phyloP scores from a whole-genome alignment of 495 filamentous ascomycete genomes.

The Penicillium argentinense region DNA sequence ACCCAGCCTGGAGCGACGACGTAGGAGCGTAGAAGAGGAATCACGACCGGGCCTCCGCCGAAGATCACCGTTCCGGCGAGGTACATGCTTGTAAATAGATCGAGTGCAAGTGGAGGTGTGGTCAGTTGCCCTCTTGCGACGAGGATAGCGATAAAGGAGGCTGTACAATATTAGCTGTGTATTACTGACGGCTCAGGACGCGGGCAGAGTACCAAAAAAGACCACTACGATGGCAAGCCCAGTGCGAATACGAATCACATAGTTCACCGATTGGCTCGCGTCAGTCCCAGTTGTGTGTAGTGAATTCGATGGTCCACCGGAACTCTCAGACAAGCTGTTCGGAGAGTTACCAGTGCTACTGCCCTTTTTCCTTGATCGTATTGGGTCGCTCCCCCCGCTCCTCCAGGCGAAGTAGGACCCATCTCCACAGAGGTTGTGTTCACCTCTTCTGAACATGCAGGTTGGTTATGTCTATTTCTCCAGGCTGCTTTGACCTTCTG shows the following conservation, averaged over 20 bases:
- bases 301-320: background rate
- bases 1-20: constrained; percentile 82
- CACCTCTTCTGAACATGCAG: constrained; percentile 6
- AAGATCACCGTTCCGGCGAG: constrained; percentile 90
- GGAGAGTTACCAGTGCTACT: background rate
- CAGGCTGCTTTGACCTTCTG: constrained; percentile 20
- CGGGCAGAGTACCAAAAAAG: constrained; percentile 59
- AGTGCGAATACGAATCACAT: constrained; percentile 25
- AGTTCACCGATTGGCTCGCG: constrained; percentile 10
- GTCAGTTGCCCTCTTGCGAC: constrained; percentile 52
- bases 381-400: constrained; percentile 3
- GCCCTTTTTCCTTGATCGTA: constrained; percentile 14
- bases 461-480: constrained; percentile 18
- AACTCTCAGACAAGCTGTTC: no score
- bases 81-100: constrained; percentile 78
- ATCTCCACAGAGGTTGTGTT: constrained; percentile 3
- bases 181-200: background rate
- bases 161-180: constrained; percentile 12
- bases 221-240: constrained; percentile 47
- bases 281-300: no score
- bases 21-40: constrained; percentile 76
- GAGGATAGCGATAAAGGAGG: constrained; percentile 62
- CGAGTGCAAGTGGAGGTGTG: constrained; percentile 48
- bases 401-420: constrained; percentile 6
- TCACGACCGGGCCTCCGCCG: constrained; percentile 82